These are phyloP conservation scores for Rubia tinctorum DNA, from an alignment of 305 asterid genomes.

Conservation along the genomic window DNA sequence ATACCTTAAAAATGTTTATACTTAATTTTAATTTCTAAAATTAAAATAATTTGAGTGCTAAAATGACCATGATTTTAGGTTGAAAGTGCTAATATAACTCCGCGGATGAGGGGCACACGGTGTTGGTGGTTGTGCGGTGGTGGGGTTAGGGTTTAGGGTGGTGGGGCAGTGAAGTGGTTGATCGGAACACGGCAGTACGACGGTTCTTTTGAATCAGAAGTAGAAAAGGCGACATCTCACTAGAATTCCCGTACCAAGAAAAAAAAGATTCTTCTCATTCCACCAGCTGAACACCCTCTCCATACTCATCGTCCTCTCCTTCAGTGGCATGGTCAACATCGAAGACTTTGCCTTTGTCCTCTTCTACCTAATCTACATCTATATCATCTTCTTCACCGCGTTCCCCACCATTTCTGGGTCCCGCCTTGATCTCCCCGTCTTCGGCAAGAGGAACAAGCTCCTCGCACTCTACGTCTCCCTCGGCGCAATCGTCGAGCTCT, in stretches of 20 bases:
- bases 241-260: neutral
- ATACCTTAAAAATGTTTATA: no score
- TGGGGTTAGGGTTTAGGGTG: no score
- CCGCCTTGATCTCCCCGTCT: conserved; percentile 38
- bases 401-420: conserved; percentile 40
- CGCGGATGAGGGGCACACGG: no score
- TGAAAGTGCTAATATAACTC: no score
- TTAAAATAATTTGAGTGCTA: no score
- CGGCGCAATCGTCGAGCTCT: conserved; percentile 51
- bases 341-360: conserved; percentile 46
- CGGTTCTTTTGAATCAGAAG: conserved; percentile 19
- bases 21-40: no score
- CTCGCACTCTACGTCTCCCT: conserved; percentile 32
- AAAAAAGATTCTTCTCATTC: conserved; percentile 38
- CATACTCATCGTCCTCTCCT: conserved; percentile 48
- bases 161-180: no score
- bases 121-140: no score
- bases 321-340: conserved; percentile 56
- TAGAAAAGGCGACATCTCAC: neutral
- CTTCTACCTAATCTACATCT: conserved; percentile 60
- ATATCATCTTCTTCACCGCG: conserved; percentile 55
- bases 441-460: conserved; percentile 32
- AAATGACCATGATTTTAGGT: no score
- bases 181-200: no score
- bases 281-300: conserved; percentile 66